Base-by-base conservation (phyloP, 805 yeast species). In the Lachancea quebecensis region DNA sequence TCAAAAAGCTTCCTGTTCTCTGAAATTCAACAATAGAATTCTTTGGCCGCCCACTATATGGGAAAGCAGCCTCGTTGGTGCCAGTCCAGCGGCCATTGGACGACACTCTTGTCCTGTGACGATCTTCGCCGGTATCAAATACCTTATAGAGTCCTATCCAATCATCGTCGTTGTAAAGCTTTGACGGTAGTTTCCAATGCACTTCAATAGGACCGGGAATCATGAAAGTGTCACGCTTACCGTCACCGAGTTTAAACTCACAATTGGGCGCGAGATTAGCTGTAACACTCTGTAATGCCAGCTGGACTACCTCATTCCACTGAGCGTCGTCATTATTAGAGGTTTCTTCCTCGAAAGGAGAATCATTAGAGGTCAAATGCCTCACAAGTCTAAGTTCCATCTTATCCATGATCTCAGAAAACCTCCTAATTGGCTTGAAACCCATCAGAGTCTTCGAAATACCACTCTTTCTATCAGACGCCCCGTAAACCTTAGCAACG, bases 141-240 rank as follows among this genome's bases (percentile, higher is more conserved):
- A 82, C 73, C 44, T 77, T 75, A 64, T 85, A 85, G 28, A 85
- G 62, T 1, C 93, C 95, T 51, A 85, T 73, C 95, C 95, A 85
- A 58, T 84, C 90, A 36, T 68, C 71, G 0, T 64, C 46, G 14
- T 77, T 65, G 50, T 75, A 79, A 18, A 56, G 48, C 2, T 64
- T 66, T 9, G 38, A 38, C 1, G 85, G 82, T 0, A 81, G 67
- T 25, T 62, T 58, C 81, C 85, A 85, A 16, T 63, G 56, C 3
- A 82, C 73, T 16, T 58, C 59, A 21, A 85, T 72, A 2, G 83
- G 77, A 7, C 68, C 61, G 34, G 56, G 66, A 35, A 45, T 52
- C 2, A 56, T 18, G 70, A 71, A 51, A 38, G 62, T 63, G 57
- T 57, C 53, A 29, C 58, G 45, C 46, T 65, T 46, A 32, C 55